Evolutionary conservation across 1,284 basidiomycete genomes (phyloP).

Genomic region (Ustilago xerochloae): DNA sequence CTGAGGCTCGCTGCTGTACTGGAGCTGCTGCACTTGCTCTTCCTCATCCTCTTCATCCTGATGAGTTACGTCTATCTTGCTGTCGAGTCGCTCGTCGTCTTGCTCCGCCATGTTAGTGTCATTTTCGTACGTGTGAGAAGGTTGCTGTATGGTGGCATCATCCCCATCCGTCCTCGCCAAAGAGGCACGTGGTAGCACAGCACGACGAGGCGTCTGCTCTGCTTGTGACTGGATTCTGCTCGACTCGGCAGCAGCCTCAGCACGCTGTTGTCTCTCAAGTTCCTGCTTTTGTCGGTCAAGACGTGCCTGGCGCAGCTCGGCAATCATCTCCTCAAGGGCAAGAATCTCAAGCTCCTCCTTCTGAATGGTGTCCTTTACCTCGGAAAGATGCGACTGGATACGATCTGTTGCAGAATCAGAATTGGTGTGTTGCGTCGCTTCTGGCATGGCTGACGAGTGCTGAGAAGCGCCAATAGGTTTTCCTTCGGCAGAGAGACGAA

Average conservation of each 20-base stretch:
- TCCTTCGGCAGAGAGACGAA: conserved; percentile 31
- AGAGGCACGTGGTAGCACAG: conserved; percentile 14
- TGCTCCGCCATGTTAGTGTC: neutral
- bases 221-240: conserved; percentile 10
- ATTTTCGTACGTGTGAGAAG: neutral
- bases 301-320: conserved; percentile 49
- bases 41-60: conserved; percentile 11
- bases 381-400: conserved; percentile 18
- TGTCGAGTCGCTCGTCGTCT: conserved; percentile 16
- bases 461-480: conserved; percentile 7
- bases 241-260: conserved; percentile 12
- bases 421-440: neutral
- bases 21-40: conserved; percentile 10
- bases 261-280: conserved; percentile 24
- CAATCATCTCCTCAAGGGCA: conserved; percentile 63
- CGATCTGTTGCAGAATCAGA: conserved; percentile 12
- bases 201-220: conserved; percentile 11
- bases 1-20: neutral
- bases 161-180: conserved; percentile 1
- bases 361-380: conserved; percentile 49
- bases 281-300: conserved; percentile 30
- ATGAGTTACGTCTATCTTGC: conserved; percentile 12
- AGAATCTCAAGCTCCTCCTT: conserved; percentile 65
- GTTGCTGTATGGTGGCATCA: conserved; percentile 4
- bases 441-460: neutral